phyloP scores from a whole-genome alignment of 2,329 filamentous ascomycete genomes.

The Aspergillus novoparasiticus region DNA sequence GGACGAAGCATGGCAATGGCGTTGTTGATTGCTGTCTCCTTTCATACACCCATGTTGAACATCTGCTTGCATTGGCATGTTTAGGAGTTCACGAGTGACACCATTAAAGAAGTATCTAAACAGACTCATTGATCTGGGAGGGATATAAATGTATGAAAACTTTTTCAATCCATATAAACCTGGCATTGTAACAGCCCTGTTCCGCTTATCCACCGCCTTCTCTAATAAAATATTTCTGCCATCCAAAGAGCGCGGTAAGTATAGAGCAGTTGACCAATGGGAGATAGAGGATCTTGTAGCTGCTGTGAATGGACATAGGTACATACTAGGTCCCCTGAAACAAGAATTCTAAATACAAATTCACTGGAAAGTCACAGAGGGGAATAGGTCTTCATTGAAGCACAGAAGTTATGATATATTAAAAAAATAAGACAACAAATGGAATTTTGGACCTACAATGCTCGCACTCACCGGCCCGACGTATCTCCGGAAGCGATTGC shows the following conservation, averaged over 20 bases:
- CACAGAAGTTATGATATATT: not conserved
- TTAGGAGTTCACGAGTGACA: constrained; percentile 1
- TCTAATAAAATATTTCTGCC: not conserved
- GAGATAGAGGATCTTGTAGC: not conserved
- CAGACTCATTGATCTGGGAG: not conserved
- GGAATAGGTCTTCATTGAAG: not conserved
- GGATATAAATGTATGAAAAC: not conserved
- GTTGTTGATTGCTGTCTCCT: constrained; percentile 14
- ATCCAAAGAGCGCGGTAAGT: not conserved
- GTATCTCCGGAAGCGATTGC: constrained; percentile 26
- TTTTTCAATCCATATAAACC: not conserved
- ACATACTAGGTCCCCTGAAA: not conserved
- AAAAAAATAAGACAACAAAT: not conserved
- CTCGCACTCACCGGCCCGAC: constrained; percentile 18
- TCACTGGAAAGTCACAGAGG: not conserved
- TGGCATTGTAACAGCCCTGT: not conserved
- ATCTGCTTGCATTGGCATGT: constrained; percentile 30
- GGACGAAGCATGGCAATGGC: constrained; percentile 17
- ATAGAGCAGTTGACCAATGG: not conserved
- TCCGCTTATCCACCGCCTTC: not conserved
- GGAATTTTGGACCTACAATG: not conserved
- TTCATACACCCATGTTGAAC: constrained; percentile 5
- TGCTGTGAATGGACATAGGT: not conserved
- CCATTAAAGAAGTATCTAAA: not conserved
- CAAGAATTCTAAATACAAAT: not conserved